These are phyloP conservation scores for Telopea speciosissima DNA, from an alignment of 177 flowering plant species.

Conservation along the genomic window DNA sequence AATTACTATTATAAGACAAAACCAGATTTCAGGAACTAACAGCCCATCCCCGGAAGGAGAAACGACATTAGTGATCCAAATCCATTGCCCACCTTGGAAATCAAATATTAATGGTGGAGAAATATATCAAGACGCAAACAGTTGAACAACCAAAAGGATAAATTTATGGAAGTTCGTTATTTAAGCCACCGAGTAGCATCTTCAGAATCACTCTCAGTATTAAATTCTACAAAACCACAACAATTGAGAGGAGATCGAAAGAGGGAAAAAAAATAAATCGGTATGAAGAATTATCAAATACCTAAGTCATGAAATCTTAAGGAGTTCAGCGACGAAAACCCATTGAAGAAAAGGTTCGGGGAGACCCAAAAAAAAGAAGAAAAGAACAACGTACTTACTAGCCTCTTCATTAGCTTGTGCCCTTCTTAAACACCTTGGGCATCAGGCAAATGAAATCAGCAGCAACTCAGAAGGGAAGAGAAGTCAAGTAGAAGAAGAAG, in stretches of 20 bases:
- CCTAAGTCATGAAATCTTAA: slow-evolving; percentile 7
- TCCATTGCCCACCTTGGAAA: no score
- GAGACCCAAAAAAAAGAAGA: background rate
- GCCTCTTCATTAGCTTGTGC: slow-evolving; percentile 26
- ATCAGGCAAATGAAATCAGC: background rate
- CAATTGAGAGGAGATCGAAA: background rate
- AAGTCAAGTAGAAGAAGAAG: background rate
- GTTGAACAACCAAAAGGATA: no score
- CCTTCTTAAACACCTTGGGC: background rate
- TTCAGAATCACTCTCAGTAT: no score
- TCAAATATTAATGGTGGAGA: no score
- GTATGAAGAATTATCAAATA: background rate
- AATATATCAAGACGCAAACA: no score
- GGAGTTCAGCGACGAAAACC: background rate
- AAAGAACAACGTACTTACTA: slow-evolving; percentile 48
- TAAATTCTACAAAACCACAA: no score
- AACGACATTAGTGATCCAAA: no score
- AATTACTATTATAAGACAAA: background rate
- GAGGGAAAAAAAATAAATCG: background rate
- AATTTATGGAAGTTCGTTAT: no score
- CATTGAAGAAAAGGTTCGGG: background rate
- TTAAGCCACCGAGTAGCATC: no score
- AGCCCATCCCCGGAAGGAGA: no score
- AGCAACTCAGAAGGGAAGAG: background rate
- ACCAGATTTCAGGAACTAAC: background rate